Percentiles rank a stretch among this genome's conserved stretches.
Evolutionary conservation across 2,329 filamentous ascomycete species (phyloP).

Genomic region (Zymoseptoria tritici): DNA sequence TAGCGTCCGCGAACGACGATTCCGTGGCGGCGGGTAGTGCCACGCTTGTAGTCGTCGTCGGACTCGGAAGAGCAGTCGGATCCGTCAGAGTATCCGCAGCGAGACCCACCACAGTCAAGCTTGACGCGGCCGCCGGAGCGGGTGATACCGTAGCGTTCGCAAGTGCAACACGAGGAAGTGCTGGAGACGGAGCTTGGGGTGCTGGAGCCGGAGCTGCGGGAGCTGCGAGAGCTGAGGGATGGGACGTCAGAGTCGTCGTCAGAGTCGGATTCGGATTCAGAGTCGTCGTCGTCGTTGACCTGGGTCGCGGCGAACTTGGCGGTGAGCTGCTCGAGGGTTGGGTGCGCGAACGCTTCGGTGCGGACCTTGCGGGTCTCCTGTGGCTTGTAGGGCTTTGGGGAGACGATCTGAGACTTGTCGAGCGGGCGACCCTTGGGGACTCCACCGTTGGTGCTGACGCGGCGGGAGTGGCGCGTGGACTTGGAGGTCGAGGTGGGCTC

Average conservation of each 20-base stretch:
- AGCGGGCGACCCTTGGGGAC: slow-evolving; percentile 84
- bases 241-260: slow-evolving; percentile 32
- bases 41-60: slow-evolving; percentile 42
- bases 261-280: slow-evolving; percentile 44
- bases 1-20: slow-evolving; percentile 33
- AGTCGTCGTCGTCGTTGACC: slow-evolving; percentile 57
- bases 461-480: slow-evolving; percentile 38
- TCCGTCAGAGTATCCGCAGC: slow-evolving; percentile 72
- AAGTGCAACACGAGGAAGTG: slow-evolving; percentile 62
- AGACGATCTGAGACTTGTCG: slow-evolving; percentile 80
- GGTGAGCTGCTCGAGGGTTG: slow-evolving; percentile 71
- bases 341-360: slow-evolving; percentile 68
- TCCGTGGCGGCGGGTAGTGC: slow-evolving; percentile 40
- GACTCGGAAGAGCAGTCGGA: slow-evolving; percentile 62
- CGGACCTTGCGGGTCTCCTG: slow-evolving; percentile 83
- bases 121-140: slow-evolving; percentile 84
- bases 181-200: slow-evolving; percentile 49
- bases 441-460: slow-evolving; percentile 50
- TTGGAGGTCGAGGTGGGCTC: slow-evolving; percentile 35
- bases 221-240: slow-evolving; percentile 51
- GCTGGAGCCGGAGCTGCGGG: slow-evolving; percentile 66
- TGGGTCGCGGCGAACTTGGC: slow-evolving; percentile 45
- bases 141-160: slow-evolving; percentile 94
- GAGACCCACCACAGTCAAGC: slow-evolving; percentile 85
- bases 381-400: slow-evolving; percentile 82